Percentiles rank a stretch among this genome's conserved stretches.
Conservation (phyloP, 306 rosid species). For the Cucurbita ficifolia region DNA sequence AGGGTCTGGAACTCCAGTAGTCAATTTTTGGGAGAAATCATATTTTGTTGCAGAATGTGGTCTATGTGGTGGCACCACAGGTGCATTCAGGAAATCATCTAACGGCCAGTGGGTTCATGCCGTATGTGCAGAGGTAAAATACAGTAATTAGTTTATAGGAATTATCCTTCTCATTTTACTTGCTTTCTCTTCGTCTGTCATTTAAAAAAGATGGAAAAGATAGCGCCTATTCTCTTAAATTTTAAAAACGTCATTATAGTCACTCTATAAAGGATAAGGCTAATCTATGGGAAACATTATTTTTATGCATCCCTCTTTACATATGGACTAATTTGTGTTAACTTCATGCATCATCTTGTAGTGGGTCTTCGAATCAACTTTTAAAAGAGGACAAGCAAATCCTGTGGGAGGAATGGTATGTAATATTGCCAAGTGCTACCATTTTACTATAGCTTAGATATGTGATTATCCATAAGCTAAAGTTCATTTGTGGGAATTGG, state of each 20-base stretch:
- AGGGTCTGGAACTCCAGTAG: slow-evolving; percentile 34
- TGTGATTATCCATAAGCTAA: not conserved
- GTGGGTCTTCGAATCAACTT: slow-evolving; percentile 88
- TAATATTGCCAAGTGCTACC: not conserved
- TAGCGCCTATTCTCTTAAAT: not conserved
- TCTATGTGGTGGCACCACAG: slow-evolving; percentile 77
- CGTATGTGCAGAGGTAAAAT: slow-evolving; percentile 83
- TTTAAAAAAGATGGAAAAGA: not conserved
- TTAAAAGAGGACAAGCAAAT: slow-evolving; percentile 72
- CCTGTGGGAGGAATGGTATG: slow-evolving; percentile 83
- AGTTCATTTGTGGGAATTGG: not conserved
- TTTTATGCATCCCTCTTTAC: not conserved
- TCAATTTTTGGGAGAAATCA: slow-evolving; percentile 78
- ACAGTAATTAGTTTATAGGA: not conserved
- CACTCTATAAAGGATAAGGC: not conserved
- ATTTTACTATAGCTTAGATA: not conserved
- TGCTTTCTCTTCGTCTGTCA: not conserved
- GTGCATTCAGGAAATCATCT: slow-evolving; percentile 86
- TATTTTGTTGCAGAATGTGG: slow-evolving; percentile 68
- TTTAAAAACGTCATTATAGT: not conserved
- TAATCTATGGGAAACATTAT: not conserved
- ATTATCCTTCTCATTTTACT: not conserved
- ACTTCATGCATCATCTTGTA: slow-evolving; percentile 14
- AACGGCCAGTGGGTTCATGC: slow-evolving; percentile 98
- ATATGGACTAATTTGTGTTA: not conserved